Evolutionary conservation across 306 rosid species (phyloP).

Genomic region (Begonia peltatifolia): DNA sequence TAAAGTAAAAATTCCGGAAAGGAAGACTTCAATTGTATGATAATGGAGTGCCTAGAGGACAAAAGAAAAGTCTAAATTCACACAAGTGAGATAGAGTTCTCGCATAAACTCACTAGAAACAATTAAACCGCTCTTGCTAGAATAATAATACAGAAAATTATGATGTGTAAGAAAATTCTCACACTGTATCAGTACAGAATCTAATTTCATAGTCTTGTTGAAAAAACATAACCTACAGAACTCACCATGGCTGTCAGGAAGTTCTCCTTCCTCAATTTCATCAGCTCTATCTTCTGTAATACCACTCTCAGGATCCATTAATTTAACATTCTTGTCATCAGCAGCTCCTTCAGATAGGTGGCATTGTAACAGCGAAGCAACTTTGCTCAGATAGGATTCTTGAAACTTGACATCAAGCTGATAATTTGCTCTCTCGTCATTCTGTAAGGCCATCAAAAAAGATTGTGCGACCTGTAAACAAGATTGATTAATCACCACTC

Average conservation of each 20-base stretch:
- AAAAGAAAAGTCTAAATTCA: too few relatives aligned
- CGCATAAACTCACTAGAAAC: too few relatives aligned
- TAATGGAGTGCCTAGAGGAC: too few relatives aligned
- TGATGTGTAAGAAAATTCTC: too few relatives aligned
- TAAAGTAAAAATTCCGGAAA: too few relatives aligned
- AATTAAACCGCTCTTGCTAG: too few relatives aligned
- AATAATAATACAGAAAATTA: too few relatives aligned
- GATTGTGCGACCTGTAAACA: constrained; percentile 75
- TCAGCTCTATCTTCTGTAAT: constrained; percentile 23
- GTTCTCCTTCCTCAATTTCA: constrained; percentile 96
- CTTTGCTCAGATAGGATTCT: constrained; percentile 70
- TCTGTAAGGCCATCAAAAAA: constrained; percentile 90
- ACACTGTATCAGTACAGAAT: too few relatives aligned
- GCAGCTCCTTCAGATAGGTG: constrained; percentile 90
- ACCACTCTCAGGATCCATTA: constrained; percentile 19
- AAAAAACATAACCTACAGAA: too few relatives aligned
- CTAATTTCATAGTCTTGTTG: too few relatives aligned
- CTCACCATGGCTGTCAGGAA: constrained; percentile 94
- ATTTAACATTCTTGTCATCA: constrained; percentile 43
- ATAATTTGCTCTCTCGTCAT: constrained; percentile 95
- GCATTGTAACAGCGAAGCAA: constrained; percentile 74
- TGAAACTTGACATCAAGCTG: constrained; percentile 99
- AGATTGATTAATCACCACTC: constrained; percentile 6
- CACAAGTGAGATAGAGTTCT: too few relatives aligned
- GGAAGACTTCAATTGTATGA: too few relatives aligned